A percentile compares a stretch with the other conserved stretches of the same genome.
These are phyloP conservation scores for Tripterygium wilfordii DNA, from an alignment of 177 flowering plant species.

Conservation along the genomic window DNA sequence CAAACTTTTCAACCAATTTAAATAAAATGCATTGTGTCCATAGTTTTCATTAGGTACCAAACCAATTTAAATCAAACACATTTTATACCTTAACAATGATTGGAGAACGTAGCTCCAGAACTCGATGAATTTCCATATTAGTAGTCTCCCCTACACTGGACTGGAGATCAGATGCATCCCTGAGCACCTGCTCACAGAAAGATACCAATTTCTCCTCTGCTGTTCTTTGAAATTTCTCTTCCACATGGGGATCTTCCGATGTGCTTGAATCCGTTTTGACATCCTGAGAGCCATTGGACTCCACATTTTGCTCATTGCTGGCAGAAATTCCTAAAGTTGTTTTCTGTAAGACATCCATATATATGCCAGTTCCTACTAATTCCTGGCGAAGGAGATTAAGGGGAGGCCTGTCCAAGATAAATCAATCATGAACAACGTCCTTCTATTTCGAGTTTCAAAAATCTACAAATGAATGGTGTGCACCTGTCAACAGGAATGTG, in stretches of 20 bases:
- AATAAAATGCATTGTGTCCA: no score
- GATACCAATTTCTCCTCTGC: conserved; percentile 91
- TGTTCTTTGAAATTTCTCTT: conserved; percentile 50
- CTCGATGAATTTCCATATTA: conserved; percentile 77
- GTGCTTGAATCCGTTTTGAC: conserved; percentile 11
- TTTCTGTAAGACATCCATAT: conserved; percentile 84
- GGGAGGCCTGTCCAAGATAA: conserved; percentile 98
- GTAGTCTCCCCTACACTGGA: conserved; percentile 64
- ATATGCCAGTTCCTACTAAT: conserved; percentile 77
- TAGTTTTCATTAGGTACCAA: no score
- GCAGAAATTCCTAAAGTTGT: conserved; percentile 43
- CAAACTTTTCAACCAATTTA: no score
- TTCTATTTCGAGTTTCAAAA: no score
- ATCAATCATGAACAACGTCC: no score
- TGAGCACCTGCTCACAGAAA: conserved; percentile 85
- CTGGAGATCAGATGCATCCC: conserved; percentile 90
- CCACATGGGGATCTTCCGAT: conserved; percentile 18
- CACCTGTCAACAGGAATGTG: conserved; percentile 89
- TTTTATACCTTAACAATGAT: conserved; percentile 76
- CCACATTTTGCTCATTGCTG: conserved; percentile 15
- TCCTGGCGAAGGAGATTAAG: conserved; percentile 95
- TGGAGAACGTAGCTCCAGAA: conserved; percentile 88
- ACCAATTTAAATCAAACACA: no score
- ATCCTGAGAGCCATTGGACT: conserved; percentile 17
- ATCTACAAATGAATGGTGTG: no score